Conservation (phyloP, 2,329 filamentous ascomycete species). For the Trichoderma endophyticum region DNA sequence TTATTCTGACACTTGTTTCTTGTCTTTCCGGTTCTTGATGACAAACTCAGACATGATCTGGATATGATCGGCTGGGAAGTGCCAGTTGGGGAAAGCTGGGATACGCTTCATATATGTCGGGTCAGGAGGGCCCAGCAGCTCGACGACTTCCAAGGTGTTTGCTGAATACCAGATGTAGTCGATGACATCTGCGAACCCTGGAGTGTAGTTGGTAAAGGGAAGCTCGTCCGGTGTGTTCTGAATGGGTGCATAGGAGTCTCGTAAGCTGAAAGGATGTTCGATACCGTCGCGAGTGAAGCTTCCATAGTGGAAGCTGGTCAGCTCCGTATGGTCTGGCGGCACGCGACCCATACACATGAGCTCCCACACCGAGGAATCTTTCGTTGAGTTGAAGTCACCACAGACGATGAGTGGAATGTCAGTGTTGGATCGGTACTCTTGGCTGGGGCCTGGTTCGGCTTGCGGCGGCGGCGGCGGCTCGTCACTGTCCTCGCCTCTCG, state of each 20-base stretch:
- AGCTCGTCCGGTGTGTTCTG: conserved; percentile 80
- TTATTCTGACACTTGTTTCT: conserved; percentile 62
- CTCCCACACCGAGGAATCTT: conserved; percentile 86
- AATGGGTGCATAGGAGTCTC: conserved; percentile 82
- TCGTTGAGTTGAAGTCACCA: conserved; percentile 92
- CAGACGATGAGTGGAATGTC: conserved; percentile 90
- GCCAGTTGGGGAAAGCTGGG: conserved; percentile 88
- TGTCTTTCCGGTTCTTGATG: conserved; percentile 83
- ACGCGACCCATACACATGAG: conserved; percentile 79
- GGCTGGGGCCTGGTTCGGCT: conserved; percentile 71
- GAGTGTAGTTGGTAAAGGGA: conserved; percentile 94
- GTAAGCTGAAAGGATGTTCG: conserved; percentile 88
- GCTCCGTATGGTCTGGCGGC: conserved; percentile 72
- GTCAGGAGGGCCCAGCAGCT: conserved; percentile 82
- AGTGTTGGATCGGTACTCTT: conserved; percentile 80
- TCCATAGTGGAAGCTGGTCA: conserved; percentile 80
- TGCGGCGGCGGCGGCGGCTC: conserved; percentile 47
- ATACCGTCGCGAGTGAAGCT: conserved; percentile 91
- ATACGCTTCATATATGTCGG: conserved; percentile 80
- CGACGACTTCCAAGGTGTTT: conserved; percentile 79
- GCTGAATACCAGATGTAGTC: conserved; percentile 99
- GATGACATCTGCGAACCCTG: conserved; percentile 85
- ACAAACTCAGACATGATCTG: conserved; percentile 86
- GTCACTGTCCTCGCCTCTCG: conserved; percentile 41
- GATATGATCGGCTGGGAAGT: conserved; percentile 91